These are phyloP conservation scores for Mortierella sp. DNA, from an alignment of 371 early-diverging fungal species.

Conservation along the genomic window DNA sequence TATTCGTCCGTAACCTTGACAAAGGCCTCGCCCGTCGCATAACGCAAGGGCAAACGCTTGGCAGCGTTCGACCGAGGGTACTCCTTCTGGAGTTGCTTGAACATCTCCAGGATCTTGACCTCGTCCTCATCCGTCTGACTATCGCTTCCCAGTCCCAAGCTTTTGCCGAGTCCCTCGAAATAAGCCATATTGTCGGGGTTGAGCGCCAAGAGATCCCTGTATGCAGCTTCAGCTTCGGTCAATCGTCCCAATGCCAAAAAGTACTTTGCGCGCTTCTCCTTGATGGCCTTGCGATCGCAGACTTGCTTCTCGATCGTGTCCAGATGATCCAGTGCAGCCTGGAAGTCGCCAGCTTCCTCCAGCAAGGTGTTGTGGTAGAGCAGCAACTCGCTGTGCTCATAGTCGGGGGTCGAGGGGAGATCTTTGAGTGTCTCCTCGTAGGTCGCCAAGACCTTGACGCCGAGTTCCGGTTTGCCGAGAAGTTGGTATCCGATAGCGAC, in stretches of 20 bases:
- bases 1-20: conserved; percentile 71
- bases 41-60: conserved; percentile 80
- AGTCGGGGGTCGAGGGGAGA: conserved; percentile 64
- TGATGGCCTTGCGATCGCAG: conserved; percentile 79
- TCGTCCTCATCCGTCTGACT: conserved; percentile 57
- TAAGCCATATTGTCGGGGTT: conserved; percentile 89
- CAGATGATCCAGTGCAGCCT: conserved; percentile 83
- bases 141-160: conserved; percentile 59
- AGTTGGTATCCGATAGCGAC: conserved; percentile 91
- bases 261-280: conserved; percentile 81
- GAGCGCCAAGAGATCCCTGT: conserved; percentile 78
- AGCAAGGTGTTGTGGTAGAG: conserved; percentile 84
- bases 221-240: conserved; percentile 82
- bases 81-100: conserved; percentile 75
- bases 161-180: conserved; percentile 72
- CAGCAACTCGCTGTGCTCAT: conserved; percentile 83
- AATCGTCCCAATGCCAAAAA: conserved; percentile 74
- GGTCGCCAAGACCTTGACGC: conserved; percentile 76
- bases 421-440: conserved; percentile 81
- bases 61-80: conserved; percentile 89
- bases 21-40: conserved; percentile 83
- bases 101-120: conserved; percentile 60
- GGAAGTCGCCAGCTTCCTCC: conserved; percentile 84
- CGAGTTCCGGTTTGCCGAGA: conserved; percentile 79
- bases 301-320: conserved; percentile 77